A percentile compares a stretch with the other conserved stretches of the same genome.
phyloP scores from a whole-genome alignment of 2,329 filamentous ascomycete genomes.

The Sclerotinia minor region DNA sequence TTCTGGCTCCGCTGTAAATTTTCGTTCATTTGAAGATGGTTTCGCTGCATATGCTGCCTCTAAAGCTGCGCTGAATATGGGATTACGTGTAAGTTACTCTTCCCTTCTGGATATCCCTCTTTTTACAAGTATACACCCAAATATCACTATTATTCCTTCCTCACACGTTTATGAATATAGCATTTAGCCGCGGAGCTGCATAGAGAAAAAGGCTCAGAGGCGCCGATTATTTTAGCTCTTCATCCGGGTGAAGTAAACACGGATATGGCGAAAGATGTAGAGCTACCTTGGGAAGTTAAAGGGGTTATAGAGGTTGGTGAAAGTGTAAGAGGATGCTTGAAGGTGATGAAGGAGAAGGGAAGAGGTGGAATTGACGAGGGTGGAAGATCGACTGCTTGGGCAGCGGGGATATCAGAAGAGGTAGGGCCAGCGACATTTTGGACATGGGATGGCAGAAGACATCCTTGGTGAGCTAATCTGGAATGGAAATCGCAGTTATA shows the following conservation, averaged over 20 bases:
- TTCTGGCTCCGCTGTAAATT: constrained; percentile 52
- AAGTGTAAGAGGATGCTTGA: constrained; percentile 6
- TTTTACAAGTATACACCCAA: not conserved
- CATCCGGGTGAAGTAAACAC: constrained; percentile 8
- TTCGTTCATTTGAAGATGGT: constrained; percentile 56
- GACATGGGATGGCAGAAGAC: constrained; percentile 11
- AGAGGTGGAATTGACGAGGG: constrained; percentile 11
- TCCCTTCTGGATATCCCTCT: not conserved
- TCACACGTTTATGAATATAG: constrained; percentile 2
- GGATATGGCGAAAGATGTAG: constrained; percentile 6
- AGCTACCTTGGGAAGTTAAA: constrained; percentile 3
- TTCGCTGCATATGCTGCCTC: constrained; percentile 59
- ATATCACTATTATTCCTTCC: not conserved
- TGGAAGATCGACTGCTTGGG: not conserved
- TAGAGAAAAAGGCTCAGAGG: not conserved
- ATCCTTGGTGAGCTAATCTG: not conserved
- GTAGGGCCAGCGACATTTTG: not conserved
- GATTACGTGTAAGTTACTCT: constrained; percentile 42
- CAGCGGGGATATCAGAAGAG: constrained; percentile 1
- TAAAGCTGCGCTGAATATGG: constrained; percentile 59
- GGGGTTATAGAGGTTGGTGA: not conserved
- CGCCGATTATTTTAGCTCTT: not conserved
- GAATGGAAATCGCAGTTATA: not conserved
- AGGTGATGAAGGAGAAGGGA: constrained; percentile 10
- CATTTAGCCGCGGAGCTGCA: constrained; percentile 5